These are phyloP conservation scores for Heliocybe sulcata DNA, from an alignment of 1,284 basidiomycete genomes.

Conservation along the genomic window DNA sequence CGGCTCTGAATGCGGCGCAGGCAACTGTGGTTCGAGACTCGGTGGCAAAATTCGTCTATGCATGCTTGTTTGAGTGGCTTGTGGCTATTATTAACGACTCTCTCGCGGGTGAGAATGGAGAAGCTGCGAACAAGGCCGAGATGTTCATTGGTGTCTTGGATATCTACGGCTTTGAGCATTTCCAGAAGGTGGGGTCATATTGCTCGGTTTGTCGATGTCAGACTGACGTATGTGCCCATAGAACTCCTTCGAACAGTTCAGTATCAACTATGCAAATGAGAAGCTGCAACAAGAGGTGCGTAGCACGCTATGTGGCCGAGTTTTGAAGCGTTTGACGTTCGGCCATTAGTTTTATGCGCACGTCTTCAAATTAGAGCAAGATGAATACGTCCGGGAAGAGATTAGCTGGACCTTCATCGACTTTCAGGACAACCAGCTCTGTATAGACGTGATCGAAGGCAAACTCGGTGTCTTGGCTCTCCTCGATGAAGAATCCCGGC, in stretches of 20 bases:
- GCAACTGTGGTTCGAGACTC: slow-evolving; percentile 96
- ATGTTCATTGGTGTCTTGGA: slow-evolving; percentile 99
- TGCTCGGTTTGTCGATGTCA: slow-evolving; percentile 3
- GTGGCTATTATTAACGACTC: slow-evolving; percentile 97
- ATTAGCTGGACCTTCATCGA: slow-evolving; percentile 99
- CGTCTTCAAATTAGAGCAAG: slow-evolving; percentile 99
- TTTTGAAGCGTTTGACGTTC: not conserved
- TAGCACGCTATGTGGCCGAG: not conserved
- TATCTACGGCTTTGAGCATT: slow-evolving; percentile 95
- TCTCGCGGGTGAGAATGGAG: slow-evolving; percentile 84
- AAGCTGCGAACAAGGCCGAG: slow-evolving; percentile 80
- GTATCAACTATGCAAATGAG: slow-evolving; percentile 99
- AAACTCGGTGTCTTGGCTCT: slow-evolving; percentile 93
- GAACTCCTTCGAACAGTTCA: slow-evolving; percentile 99
- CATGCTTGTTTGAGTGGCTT: slow-evolving; percentile 98
- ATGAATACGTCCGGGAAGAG: slow-evolving; percentile 97
- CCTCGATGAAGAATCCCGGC: slow-evolving; percentile 95
- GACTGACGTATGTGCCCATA: slow-evolving; percentile 17
- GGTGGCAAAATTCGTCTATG: slow-evolving; percentile 98
- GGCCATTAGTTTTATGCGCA: slow-evolving; percentile 85
- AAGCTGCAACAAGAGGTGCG: slow-evolving; percentile 91
- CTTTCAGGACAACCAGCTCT: slow-evolving; percentile 98
- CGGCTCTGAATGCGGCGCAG: slow-evolving; percentile 79
- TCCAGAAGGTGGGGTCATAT: slow-evolving; percentile 65
- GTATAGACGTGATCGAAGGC: slow-evolving; percentile 98